Conservation (phyloP, 768 basidiomycete genomes). For the Tylopilus intermedius region DNA sequence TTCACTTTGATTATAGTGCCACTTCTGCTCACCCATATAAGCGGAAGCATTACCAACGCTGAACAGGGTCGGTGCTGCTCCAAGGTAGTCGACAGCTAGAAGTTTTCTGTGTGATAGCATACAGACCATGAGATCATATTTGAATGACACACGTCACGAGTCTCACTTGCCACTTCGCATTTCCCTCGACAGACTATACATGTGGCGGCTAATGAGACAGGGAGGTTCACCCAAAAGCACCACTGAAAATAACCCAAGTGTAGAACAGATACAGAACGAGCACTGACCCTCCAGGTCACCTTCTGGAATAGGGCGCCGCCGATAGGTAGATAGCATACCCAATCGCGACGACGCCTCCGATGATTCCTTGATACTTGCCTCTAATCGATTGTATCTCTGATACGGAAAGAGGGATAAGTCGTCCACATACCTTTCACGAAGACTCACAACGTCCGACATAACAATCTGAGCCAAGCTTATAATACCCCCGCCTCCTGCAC, state of each 20-base stretch:
- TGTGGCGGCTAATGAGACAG: slow-evolving; percentile 50
- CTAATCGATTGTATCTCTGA: slow-evolving; percentile 23
- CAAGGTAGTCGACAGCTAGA: slow-evolving; percentile 59
- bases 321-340: slow-evolving; percentile 63
- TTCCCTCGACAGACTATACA: slow-evolving; percentile 56
- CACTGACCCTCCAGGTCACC: slow-evolving; percentile 54
- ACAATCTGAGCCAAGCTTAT: slow-evolving; percentile 67
- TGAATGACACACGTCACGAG: too few relatives aligned
- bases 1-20: background rate
- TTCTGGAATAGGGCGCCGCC: slow-evolving; percentile 62
- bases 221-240: slow-evolving; percentile 74
- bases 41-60: slow-evolving; percentile 58
- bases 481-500: slow-evolving; percentile 68
- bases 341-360: slow-evolving; percentile 48
- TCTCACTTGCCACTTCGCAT: slow-evolving; percentile 42
- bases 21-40: slow-evolving; percentile 58
- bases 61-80: slow-evolving; percentile 55
- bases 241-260: slow-evolving; percentile 37
- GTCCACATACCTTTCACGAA: slow-evolving; percentile 52
- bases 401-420: background rate
- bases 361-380: slow-evolving; percentile 76
- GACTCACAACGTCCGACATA: slow-evolving; percentile 65
- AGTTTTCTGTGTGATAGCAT: slow-evolving; percentile 44
- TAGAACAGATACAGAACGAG: background rate
- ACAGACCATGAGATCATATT: background rate